Percentiles rank a stretch among this genome's conserved stretches.
phyloP scores from a whole-genome alignment of 371 early-diverging fungal genomes.

The Mucor circinelloides region DNA sequence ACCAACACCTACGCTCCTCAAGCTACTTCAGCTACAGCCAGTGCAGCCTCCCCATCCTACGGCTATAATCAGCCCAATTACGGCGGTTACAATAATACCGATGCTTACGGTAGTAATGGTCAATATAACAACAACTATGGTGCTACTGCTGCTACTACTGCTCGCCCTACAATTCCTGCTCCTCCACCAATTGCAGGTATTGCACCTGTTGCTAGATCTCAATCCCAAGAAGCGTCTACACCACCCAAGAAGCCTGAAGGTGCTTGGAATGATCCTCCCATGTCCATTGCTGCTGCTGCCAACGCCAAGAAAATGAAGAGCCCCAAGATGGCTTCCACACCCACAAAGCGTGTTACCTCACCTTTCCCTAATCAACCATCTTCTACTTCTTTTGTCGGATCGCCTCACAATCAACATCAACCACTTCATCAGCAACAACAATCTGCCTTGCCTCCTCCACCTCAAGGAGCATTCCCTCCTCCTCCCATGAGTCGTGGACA shows the following conservation, averaged over 20 bases:
- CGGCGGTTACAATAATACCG: slow-evolving; percentile 1
- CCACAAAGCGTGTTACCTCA: slow-evolving; percentile 46
- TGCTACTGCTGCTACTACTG: background rate
- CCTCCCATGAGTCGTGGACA: slow-evolving; percentile 23
- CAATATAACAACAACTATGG: slow-evolving; percentile 12
- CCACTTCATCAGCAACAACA: slow-evolving; percentile 18
- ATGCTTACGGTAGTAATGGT: slow-evolving; percentile 9
- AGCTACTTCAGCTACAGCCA: background rate
- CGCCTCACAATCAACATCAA: slow-evolving; percentile 22
- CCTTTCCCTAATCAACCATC: slow-evolving; percentile 52
- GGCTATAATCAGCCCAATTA: slow-evolving; percentile 14
- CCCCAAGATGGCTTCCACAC: slow-evolving; percentile 24
- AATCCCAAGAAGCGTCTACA: slow-evolving; percentile 32
- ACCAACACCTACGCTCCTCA: slow-evolving; percentile 24
- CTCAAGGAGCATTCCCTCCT: slow-evolving; percentile 17
- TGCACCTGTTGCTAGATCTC: slow-evolving; percentile 15
- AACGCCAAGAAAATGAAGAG: slow-evolving; percentile 27
- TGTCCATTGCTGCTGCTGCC: slow-evolving; percentile 25
- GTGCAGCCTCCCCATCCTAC: slow-evolving; percentile 4
- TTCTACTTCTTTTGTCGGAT: slow-evolving; percentile 31
- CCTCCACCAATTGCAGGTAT: slow-evolving; percentile 35
- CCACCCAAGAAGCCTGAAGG: slow-evolving; percentile 36
- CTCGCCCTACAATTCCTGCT: slow-evolving; percentile 29
- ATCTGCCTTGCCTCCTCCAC: slow-evolving; percentile 23
- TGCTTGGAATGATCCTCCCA: slow-evolving; percentile 67